Base-by-base conservation (phyloP, 1,139 yeast genomes). In the Hyphopichia wangnamkhiaoensis region DNA sequence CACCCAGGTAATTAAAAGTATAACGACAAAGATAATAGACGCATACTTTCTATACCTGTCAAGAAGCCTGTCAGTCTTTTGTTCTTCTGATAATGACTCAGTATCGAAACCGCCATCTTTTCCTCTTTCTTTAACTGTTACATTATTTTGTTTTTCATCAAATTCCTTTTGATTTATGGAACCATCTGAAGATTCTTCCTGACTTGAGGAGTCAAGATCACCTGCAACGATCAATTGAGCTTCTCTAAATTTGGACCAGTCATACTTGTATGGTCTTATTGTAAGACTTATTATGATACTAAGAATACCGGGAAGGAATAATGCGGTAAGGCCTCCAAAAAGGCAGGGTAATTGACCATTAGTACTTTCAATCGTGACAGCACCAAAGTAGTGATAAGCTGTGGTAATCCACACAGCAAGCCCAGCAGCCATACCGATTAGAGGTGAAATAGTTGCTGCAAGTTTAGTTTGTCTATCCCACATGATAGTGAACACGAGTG, bases 1-100 rank as follows among this genome's bases (percentile, higher is more conserved):
- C 9, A 71, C 70, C 68, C 65, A 65, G 17, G 62, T 63, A 4
- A 68, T 41, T 20, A 69, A 54, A 16, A 69, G 46, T 14, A 54
- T 52, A 27, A 63, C 48, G 1, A 60, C 40, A 27, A 59, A 49
- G 9, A 67, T 56, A 15, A 54, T 59, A 32, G 61, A 56, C 3
- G 73, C 65, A 6, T 64, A 42, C 38, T 61, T 63, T 34, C 56
- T 56, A 46, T 27, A 29, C 12, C 27, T 25, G 2, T 37, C 39
- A 14, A 45, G 36, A 2, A 39, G 14, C 21, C 36, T 43, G 4
- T 45, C 45, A 6, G 38, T 24, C 10, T 37, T 36, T 14, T 33
- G 39, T 18, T 15, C 20, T 30, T 21, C n/a, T 5, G 14, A 9
- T 17, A 34, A 26, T 13, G 32, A 26, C 13, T 34, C 35, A 6